A percentile compares a stretch with the other conserved stretches of the same genome.
phyloP scores from a whole-genome alignment of 768 basidiomycete species.

The Artomyces pyxidatus region DNA sequence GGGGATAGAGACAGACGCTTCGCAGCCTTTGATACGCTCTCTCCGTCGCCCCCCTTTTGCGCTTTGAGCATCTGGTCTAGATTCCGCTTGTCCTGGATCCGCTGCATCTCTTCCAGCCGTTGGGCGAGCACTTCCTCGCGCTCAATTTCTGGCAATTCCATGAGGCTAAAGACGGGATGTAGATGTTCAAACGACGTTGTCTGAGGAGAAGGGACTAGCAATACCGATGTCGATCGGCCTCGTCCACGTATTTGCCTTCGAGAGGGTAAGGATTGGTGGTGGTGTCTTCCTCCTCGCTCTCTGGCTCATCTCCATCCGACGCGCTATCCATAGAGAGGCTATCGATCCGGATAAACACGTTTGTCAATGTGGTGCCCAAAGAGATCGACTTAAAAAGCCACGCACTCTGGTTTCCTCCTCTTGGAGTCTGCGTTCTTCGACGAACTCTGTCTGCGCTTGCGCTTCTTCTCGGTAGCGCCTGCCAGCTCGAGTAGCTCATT shows the following conservation, averaged over 20 bases:
- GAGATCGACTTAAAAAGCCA: constrained; percentile 13
- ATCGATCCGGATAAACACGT: background rate
- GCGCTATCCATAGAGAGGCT: constrained; percentile 40
- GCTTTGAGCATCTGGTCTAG: constrained; percentile 68
- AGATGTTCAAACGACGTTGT: no score
- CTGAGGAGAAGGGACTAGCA: constrained; percentile 24
- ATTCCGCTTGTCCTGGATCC: constrained; percentile 59
- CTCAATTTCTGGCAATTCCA: constrained; percentile 78
- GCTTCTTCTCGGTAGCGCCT: constrained; percentile 59
- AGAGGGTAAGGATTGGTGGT: constrained; percentile 72
- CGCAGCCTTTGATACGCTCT: constrained; percentile 61
- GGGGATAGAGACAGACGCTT: constrained; percentile 48
- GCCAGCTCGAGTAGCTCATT: constrained; percentile 81
- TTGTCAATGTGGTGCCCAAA: background rate
- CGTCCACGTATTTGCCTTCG: constrained; percentile 86
- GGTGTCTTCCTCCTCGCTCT: constrained; percentile 53
- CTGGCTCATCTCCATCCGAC: constrained; percentile 44
- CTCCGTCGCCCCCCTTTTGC: constrained; percentile 46
- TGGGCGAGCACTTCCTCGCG: constrained; percentile 80
- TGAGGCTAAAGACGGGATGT: constrained; percentile 54
- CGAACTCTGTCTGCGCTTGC: constrained; percentile 45
- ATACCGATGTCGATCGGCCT: constrained; percentile 76
- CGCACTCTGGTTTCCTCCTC: constrained; percentile 70
- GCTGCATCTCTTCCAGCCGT: constrained; percentile 75
- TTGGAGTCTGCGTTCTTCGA: constrained; percentile 42